Percentiles rank a stretch among this genome's conserved stretches.
These are phyloP conservation scores for Quercus glauca DNA, from an alignment of 306 rosid genomes.

Conservation along the genomic window DNA sequence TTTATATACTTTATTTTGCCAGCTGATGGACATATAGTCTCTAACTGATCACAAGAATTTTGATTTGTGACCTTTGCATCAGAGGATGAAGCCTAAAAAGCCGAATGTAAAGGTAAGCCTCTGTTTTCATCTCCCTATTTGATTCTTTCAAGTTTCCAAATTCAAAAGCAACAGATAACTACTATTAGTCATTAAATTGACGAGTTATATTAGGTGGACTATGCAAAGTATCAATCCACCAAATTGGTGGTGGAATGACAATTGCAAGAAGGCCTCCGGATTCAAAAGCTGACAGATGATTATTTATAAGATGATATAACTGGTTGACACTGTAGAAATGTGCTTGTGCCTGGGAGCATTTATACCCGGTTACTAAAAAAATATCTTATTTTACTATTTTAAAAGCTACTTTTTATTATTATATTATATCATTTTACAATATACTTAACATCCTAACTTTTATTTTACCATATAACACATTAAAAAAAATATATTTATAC, in stretches of 20 bases:
- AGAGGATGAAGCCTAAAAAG: constrained; percentile 71
- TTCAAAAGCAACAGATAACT: constrained; percentile 15
- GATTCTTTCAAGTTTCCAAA: background rate
- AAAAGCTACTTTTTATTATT: too few relatives aligned
- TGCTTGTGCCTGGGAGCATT: too few relatives aligned
- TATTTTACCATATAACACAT: too few relatives aligned
- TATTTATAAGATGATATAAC: background rate
- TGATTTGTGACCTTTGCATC: constrained; percentile 89
- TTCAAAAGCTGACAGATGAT: constrained; percentile 20
- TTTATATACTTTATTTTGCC: constrained; percentile 27
- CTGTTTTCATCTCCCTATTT: background rate
- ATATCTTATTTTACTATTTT: too few relatives aligned
- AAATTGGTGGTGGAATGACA: constrained; percentile 40
- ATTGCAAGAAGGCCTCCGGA: constrained; percentile 90
- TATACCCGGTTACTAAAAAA: too few relatives aligned
- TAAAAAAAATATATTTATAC: too few relatives aligned
- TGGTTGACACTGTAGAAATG: background rate
- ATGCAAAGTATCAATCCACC: constrained; percentile 54
- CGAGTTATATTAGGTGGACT: constrained; percentile 71
- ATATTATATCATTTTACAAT: too few relatives aligned
- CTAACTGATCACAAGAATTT: constrained; percentile 78
- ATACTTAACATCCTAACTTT: too few relatives aligned
- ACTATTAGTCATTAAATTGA: constrained; percentile 67
- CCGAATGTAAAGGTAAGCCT: constrained; percentile 76
- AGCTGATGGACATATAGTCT: constrained; percentile 68